Evolutionary conservation across 2,329 filamentous ascomycete species (phyloP).

Genomic region (Paecilomyces niveus): DNA sequence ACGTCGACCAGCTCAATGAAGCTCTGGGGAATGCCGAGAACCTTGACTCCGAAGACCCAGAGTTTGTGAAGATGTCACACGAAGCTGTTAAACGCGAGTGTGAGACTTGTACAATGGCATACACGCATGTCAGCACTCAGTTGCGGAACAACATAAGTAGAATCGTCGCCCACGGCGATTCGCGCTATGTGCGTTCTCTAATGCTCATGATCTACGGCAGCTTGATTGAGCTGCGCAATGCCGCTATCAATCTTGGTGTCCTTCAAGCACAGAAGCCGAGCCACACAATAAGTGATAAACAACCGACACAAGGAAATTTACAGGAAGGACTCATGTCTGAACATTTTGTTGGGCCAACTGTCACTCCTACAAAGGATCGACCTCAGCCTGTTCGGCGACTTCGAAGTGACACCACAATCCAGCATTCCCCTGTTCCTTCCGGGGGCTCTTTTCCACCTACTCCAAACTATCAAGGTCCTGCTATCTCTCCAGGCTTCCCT

Average conservation of each 20-base stretch:
- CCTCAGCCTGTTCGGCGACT: constrained; percentile 37
- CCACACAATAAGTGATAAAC: constrained; percentile 18
- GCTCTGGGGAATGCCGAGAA: constrained; percentile 45
- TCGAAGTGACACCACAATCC: constrained; percentile 46
- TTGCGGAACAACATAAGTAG: constrained; percentile 43
- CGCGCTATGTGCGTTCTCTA: constrained; percentile 51
- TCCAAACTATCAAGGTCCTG: constrained; percentile 15
- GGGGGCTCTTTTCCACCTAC: constrained; percentile 26
- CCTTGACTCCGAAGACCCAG: constrained; percentile 44
- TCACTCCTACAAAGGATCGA: constrained; percentile 43
- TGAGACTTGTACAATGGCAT: constrained; percentile 43
- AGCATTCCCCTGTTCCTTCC: constrained; percentile 32
- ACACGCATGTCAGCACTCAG: constrained; percentile 43
- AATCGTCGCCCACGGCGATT: constrained; percentile 49
- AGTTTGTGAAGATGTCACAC: constrained; percentile 33
- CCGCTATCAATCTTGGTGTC: constrained; percentile 46
- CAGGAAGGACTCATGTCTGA: constrained; percentile 21
- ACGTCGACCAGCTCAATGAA: constrained; percentile 51
- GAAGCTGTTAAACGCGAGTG: constrained; percentile 41
- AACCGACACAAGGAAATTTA: constrained; percentile 20
- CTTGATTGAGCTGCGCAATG: constrained; percentile 53
- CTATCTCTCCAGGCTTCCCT: constrained; percentile 23
- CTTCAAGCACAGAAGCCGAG: constrained; percentile 24
- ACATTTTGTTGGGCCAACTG: constrained; percentile 20
- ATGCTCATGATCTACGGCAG: constrained; percentile 54